Conservation (phyloP, 192 early-diverging fungal species). For the Haplosporangium gracile region DNA sequence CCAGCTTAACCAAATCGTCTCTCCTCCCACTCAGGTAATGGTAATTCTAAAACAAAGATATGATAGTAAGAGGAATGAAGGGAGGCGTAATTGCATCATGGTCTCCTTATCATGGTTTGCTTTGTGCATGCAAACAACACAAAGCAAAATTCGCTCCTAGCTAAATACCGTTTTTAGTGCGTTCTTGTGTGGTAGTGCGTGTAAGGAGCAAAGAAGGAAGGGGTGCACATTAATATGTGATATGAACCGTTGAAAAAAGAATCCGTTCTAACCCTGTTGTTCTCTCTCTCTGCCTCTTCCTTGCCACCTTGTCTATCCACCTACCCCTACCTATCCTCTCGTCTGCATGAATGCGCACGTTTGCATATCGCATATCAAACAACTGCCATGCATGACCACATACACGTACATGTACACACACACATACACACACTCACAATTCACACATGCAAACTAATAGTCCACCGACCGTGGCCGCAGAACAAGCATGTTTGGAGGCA, state of each 20-base stretch:
- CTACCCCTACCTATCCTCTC: not conserved
- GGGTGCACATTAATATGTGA: not conserved
- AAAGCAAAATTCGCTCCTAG: not conserved
- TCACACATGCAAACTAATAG: slow-evolving; percentile 5
- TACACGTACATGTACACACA: not conserved
- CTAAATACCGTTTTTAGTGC: not conserved
- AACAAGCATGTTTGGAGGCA: slow-evolving; percentile 38
- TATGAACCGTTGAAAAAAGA: slow-evolving; percentile 1
- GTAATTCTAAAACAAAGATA: slow-evolving; percentile 7
- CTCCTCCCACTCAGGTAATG: slow-evolving; percentile 44
- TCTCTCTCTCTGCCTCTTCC: not conserved
- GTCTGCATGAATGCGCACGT: slow-evolving; percentile 2
- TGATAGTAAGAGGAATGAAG: not conserved
- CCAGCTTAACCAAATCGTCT: slow-evolving; percentile 46
- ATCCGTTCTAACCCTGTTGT: not conserved
- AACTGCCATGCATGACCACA: not conserved
- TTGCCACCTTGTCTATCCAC: not conserved
- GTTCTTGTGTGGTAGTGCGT: not conserved
- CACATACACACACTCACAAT: not conserved
- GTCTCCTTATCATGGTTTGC: not conserved
- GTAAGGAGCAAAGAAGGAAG: not conserved
- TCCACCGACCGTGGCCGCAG: slow-evolving; percentile 38
- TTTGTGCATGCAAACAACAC: not conserved
- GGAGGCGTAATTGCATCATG: not conserved
- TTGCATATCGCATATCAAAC: not conserved